A percentile compares a stretch with the other conserved stretches of the same genome.
These are phyloP conservation scores for Pseudogymnoascus sp. DNA, from an alignment of 2,329 filamentous ascomycete genomes.

Conservation along the genomic window DNA sequence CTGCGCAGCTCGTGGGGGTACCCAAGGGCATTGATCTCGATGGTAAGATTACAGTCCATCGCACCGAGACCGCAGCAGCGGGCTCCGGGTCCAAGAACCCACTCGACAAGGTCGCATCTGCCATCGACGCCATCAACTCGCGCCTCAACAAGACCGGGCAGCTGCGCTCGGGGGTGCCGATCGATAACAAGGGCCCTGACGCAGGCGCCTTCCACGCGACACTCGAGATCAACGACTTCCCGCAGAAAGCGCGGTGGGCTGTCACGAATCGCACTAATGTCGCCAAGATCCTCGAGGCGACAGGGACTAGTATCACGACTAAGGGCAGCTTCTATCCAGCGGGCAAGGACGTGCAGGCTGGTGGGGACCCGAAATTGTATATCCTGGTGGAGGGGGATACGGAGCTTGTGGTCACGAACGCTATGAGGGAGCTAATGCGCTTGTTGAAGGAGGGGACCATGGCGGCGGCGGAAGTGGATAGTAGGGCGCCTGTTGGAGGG, in stretches of 20 bases:
- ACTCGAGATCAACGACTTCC: slow-evolving; percentile 98
- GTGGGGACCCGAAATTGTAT: slow-evolving; percentile 86
- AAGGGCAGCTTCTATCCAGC: slow-evolving; percentile 85
- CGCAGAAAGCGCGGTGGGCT: slow-evolving; percentile 95
- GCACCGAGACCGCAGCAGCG: slow-evolving; percentile 51
- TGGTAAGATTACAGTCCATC: slow-evolving; percentile 66
- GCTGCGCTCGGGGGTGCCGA: slow-evolving; percentile 83
- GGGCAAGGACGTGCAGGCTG: slow-evolving; percentile 70
- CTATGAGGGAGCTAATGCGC: slow-evolving; percentile 82
- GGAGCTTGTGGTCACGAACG: slow-evolving; percentile 81
- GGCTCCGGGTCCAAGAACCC: slow-evolving; percentile 48
- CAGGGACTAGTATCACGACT: slow-evolving; percentile 91
- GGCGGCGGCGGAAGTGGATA: slow-evolving; percentile 80
- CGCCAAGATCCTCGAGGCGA: slow-evolving; percentile 91
- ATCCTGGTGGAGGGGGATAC: slow-evolving; percentile 97
- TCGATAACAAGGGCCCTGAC: slow-evolving; percentile 97
- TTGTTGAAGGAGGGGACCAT: slow-evolving; percentile 85
- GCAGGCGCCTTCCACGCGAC: slow-evolving; percentile 95
- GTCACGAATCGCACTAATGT: slow-evolving; percentile 98
- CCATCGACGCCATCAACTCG: slow-evolving; percentile 82
- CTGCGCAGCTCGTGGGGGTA: slow-evolving; percentile 34
- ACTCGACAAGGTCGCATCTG: slow-evolving; percentile 81
- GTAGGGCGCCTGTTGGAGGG: slow-evolving; percentile 67
- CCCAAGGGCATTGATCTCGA: slow-evolving; percentile 54
- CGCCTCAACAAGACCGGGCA: slow-evolving; percentile 84